Evolutionary conservation across 352 stramenopile species (phyloP).

Genomic region (Pythium scleroteichum): DNA sequence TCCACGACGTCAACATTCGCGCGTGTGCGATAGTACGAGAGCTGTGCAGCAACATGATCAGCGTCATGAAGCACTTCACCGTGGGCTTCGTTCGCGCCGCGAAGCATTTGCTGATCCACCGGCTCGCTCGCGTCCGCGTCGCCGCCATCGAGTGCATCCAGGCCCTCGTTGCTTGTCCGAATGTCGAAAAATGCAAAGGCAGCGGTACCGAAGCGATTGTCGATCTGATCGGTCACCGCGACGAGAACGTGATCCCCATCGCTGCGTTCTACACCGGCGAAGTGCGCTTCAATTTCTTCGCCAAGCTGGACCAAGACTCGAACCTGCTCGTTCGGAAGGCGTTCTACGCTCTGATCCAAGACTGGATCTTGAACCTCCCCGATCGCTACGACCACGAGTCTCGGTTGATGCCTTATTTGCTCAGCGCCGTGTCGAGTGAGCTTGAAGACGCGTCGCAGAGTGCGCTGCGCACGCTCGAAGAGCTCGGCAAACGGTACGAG

Average conservation of each 20-base stretch:
- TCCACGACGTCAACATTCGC: constrained; percentile 82
- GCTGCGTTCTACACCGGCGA: constrained; percentile 92
- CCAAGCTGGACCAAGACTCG: constrained; percentile 87
- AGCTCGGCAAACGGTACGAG: constrained; percentile 60
- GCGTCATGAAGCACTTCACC: constrained; percentile 94
- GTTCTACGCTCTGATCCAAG: constrained; percentile 87
- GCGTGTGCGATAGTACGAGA: constrained; percentile 50
- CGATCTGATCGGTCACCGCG: constrained; percentile 93
- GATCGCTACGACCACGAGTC: constrained; percentile 95
- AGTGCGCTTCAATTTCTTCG: constrained; percentile 93
- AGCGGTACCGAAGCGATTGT: constrained; percentile 94
- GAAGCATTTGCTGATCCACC: constrained; percentile 86
- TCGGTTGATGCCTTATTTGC: constrained; percentile 93
- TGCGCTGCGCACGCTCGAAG: constrained; percentile 79
- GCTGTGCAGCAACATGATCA: constrained; percentile 76
- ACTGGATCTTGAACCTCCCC: constrained; percentile 90
- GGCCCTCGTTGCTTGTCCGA: constrained; percentile 79
- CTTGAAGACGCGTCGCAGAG: constrained; percentile 36
- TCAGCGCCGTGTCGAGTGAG: constrained; percentile 88
- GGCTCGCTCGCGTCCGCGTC: constrained; percentile 89
- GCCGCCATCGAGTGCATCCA: constrained; percentile 83
- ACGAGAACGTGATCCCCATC: constrained; percentile 95
- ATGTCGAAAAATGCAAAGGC: constrained; percentile 91
- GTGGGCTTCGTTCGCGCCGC: constrained; percentile 83
- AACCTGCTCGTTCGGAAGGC: constrained; percentile 76